Evolutionary conservation across 2,329 filamentous ascomycete genomes (phyloP).

Genomic region (Tolypocladium endophyticum): DNA sequence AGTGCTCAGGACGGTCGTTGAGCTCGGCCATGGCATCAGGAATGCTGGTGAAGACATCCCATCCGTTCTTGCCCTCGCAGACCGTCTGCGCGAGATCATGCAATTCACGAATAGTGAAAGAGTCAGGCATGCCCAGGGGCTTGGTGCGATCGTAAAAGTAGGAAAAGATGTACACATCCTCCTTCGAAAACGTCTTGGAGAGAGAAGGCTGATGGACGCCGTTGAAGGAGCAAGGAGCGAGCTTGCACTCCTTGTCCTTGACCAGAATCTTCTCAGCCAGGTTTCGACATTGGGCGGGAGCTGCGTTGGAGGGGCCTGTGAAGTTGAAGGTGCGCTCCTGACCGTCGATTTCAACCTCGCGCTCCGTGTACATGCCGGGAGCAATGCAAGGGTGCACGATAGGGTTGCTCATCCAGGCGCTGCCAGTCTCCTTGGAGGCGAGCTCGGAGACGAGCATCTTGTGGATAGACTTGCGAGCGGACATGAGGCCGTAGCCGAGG

Average conservation of each 20-base stretch:
- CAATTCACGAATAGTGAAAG: conserved; percentile 84
- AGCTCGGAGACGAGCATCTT: conserved; percentile 62
- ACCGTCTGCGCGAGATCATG: conserved; percentile 77
- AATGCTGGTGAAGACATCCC: conserved; percentile 71
- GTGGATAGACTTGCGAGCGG: conserved; percentile 81
- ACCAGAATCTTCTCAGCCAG: conserved; percentile 83
- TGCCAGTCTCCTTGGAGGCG: conserved; percentile 48
- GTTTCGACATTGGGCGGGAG: conserved; percentile 78
- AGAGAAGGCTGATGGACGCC: conserved; percentile 90
- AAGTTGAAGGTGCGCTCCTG: conserved; percentile 68
- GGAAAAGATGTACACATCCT: conserved; percentile 93
- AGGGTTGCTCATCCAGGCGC: conserved; percentile 58
- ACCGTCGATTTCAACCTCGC: conserved; percentile 61
- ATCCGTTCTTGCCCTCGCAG: conserved; percentile 65
- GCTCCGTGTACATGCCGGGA: conserved; percentile 63
- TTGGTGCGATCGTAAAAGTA: conserved; percentile 96
- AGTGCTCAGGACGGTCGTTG: conserved; percentile 74
- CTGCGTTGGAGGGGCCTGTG: conserved; percentile 66
- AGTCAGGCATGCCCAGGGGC: conserved; percentile 95
- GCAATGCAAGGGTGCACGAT: conserved; percentile 80
- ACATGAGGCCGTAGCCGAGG: conserved; percentile 92
- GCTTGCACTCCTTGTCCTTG: conserved; percentile 71
- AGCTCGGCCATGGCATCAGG: conserved; percentile 74
- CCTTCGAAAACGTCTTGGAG: conserved; percentile 79
- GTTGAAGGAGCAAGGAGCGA: conserved; percentile 96